Evolutionary conservation across 176 grass and related monocot species (phyloP).

Genomic region (Cymbopogon citratus): DNA sequence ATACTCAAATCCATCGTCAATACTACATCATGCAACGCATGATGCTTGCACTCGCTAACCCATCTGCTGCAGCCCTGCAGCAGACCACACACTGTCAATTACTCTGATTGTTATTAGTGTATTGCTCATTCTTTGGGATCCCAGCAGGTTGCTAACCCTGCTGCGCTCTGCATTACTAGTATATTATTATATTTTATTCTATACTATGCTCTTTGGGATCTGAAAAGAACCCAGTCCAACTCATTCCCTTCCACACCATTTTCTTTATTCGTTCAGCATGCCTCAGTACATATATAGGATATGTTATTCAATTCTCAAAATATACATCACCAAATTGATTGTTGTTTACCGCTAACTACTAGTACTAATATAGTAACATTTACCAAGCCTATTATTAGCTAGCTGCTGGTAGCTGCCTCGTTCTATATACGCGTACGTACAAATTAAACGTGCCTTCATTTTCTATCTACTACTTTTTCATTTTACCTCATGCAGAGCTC

Average conservation of each 20-base stretch:
- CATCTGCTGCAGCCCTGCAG: too few species aligned
- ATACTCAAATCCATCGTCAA: not conserved
- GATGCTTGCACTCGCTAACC: not conserved
- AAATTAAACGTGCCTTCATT: too few species aligned
- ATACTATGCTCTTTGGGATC: conserved; percentile 24
- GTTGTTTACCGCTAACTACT: too few species aligned
- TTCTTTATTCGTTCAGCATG: conserved; percentile 8
- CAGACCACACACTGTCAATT: not conserved
- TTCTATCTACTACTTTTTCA: too few species aligned
- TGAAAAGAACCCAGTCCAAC: conserved; percentile 24
- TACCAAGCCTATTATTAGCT: too few species aligned
- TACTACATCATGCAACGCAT: conserved; percentile 4
- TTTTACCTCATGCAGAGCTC: too few species aligned
- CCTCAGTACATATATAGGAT: conserved; percentile 3
- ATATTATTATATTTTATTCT: too few species aligned
- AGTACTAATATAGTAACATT: not conserved
- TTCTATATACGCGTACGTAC: too few species aligned
- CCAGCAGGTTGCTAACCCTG: not conserved
- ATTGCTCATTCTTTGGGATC: conserved; percentile 20
- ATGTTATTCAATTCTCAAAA: not conserved
- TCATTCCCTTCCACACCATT: conserved; percentile 23
- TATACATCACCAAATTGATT: too few species aligned
- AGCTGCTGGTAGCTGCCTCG: too few species aligned
- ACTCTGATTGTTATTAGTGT: not conserved
- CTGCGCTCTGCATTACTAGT: too few species aligned